Percentiles rank a stretch among this genome's conserved stretches.
Evolutionary conservation across 371 early-diverging fungal genomes (phyloP).

Genomic region (Actinomortierella ambigua): DNA sequence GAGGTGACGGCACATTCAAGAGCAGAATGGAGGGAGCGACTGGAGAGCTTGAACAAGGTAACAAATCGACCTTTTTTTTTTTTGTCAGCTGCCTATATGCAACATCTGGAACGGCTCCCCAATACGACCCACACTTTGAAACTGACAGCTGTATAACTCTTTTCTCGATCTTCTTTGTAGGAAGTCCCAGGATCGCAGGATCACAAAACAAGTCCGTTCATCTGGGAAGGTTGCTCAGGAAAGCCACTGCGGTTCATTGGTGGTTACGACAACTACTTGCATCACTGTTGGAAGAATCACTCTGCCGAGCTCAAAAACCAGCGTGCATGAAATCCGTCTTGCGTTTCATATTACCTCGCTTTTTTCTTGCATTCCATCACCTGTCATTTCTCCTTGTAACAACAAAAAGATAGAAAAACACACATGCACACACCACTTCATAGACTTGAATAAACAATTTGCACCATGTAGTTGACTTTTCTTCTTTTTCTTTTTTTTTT

Average conservation of each 20-base stretch:
- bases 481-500: too few species aligned
- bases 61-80: background rate
- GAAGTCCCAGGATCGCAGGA: constrained; percentile 39
- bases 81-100: background rate
- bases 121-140: background rate
- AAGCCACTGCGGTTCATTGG: constrained; percentile 34
- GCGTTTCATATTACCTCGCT: too few species aligned
- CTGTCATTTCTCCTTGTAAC: too few species aligned
- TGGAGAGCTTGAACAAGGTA: constrained; percentile 26
- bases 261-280: constrained; percentile 37
- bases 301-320: too few species aligned
- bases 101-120: background rate
- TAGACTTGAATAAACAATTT: too few species aligned
- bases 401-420: too few species aligned
- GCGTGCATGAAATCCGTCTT: too few species aligned
- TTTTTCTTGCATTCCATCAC: too few species aligned
- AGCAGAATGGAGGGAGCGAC: constrained; percentile 31
- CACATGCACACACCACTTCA: too few species aligned
- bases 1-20: constrained; percentile 35
- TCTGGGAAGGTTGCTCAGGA: constrained; percentile 43
- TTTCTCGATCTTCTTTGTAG: constrained; percentile 3
- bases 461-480: too few species aligned
- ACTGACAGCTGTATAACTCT: background rate
- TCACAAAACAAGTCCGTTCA: constrained; percentile 36
- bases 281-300: constrained; percentile 21